A percentile compares a stretch with the other conserved stretches of the same genome.
phyloP scores from a whole-genome alignment of 129 eudicot genomes.

The Chrysanthemum lavandulifolium region DNA sequence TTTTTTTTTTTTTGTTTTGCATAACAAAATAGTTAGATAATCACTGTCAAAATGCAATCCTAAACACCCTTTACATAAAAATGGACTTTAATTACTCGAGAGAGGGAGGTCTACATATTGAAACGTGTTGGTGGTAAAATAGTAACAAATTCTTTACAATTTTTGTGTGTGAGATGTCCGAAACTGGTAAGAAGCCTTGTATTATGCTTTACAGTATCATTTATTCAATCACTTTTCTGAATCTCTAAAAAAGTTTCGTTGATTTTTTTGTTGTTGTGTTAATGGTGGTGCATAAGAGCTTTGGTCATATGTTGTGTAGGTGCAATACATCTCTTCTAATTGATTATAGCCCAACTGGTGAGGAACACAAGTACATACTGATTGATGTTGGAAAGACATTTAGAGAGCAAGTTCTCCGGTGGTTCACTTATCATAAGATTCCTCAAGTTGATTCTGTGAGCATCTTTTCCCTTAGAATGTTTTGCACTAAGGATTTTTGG shows the following conservation, averaged over 20 bases:
- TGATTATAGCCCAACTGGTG: constrained; percentile 61
- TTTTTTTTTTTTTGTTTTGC: too few species aligned
- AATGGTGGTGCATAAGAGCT: constrained; percentile 15
- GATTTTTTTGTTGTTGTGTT: neutral
- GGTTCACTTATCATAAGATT: constrained; percentile 84
- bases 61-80: neutral
- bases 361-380: constrained; percentile 82
- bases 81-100: neutral
- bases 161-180: neutral
- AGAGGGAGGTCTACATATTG: neutral
- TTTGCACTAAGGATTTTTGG: neutral
- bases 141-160: neutral
- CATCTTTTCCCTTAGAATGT: constrained; percentile 23
- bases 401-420: constrained; percentile 93
- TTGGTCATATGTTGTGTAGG: constrained; percentile 46
- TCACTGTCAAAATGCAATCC: too few species aligned
- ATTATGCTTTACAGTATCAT: neutral
- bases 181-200: neutral
- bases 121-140: neutral
- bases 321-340: constrained; percentile 95
- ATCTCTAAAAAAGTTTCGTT: neutral
- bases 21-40: too few species aligned
- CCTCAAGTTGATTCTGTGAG: constrained; percentile 96
- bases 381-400: constrained; percentile 97
- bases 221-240: neutral